These are phyloP conservation scores for Calocybe gambosa DNA, from an alignment of 1,284 basidiomycete species.

Conservation along the genomic window DNA sequence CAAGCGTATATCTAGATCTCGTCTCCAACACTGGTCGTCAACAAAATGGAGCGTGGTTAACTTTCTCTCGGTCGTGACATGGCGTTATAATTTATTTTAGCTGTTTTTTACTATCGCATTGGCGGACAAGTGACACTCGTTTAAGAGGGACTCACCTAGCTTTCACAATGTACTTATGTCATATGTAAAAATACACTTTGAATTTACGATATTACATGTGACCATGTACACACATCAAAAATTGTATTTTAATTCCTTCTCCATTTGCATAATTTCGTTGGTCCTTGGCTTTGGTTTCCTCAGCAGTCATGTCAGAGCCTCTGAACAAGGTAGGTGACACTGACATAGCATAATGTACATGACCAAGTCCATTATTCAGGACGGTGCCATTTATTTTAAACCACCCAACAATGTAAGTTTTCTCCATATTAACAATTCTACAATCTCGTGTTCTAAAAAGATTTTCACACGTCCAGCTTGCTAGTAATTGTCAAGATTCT, in stretches of 20 bases:
- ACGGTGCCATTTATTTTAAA: constrained; percentile 1
- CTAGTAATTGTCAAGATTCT: not conserved
- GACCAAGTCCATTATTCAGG: not conserved
- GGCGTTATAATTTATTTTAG: not conserved
- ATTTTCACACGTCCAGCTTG: no score
- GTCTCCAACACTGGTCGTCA: constrained; percentile 3
- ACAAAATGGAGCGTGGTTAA: constrained; percentile 8
- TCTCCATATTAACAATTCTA: not conserved
- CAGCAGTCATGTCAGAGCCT: not conserved
- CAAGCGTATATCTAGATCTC: constrained; percentile 8
- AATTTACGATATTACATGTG: not conserved
- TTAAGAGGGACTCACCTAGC: not conserved
- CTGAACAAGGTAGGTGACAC: not conserved
- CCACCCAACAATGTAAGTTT: not conserved
- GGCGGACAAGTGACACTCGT: not conserved
- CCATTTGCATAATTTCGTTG: not conserved
- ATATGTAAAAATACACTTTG: not conserved
- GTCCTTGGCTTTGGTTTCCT: not conserved
- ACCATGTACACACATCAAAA: not conserved
- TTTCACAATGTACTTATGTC: not conserved
- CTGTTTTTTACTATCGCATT: not conserved
- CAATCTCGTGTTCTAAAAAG: not conserved
- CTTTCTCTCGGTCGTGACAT: constrained; percentile 9
- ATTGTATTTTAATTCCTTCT: no score
- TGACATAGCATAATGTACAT: not conserved